Evolutionary conservation across 1,139 yeast genomes (phyloP).

Genomic region (Hyphopichia pseudoburtonii): DNA sequence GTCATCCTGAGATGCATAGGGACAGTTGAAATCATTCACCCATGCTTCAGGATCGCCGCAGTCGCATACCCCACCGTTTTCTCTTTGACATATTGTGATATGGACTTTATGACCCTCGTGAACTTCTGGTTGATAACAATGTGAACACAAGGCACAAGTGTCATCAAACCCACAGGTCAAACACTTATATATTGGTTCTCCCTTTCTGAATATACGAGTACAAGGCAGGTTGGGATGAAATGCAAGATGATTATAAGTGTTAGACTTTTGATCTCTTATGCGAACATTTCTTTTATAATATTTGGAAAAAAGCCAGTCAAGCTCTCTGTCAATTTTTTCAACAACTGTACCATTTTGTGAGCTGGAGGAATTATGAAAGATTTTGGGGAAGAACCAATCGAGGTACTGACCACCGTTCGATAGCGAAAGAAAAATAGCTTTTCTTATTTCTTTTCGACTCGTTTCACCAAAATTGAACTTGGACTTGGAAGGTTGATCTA

Average conservation of each 20-base stretch:
- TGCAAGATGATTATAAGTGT: constrained; percentile 37
- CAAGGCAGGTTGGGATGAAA: constrained; percentile 74
- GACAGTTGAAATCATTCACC: constrained; percentile 41
- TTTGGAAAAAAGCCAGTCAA: constrained; percentile 35
- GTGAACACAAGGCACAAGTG: constrained; percentile 80
- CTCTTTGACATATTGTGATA: constrained; percentile 70
- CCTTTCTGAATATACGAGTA: constrained; percentile 70
- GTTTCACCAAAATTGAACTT: constrained; percentile 35
- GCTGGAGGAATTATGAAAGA: constrained; percentile 14
- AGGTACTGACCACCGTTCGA: constrained; percentile 51
- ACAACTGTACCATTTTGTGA: constrained; percentile 10
- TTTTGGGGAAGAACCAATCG: constrained; percentile 49
- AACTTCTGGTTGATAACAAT: constrained; percentile 68
- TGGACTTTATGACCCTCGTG: constrained; percentile 80
- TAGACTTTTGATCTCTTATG: constrained; percentile 19
- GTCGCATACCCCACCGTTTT: constrained; percentile 83
- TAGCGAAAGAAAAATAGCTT: constrained; percentile 51
- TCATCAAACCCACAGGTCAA: constrained; percentile 83
- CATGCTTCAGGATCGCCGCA: constrained; percentile 68
- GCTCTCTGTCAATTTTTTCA: constrained; percentile 31
- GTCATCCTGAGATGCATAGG: constrained; percentile 21
- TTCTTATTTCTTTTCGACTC: constrained; percentile 43
- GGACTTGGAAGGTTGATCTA: constrained; percentile 32
- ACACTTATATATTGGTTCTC: constrained; percentile 88
- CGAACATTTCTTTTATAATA: constrained; percentile 26